phyloP scores from a whole-genome alignment of 2,329 filamentous ascomycete species.

The Fusarium equiseti region DNA sequence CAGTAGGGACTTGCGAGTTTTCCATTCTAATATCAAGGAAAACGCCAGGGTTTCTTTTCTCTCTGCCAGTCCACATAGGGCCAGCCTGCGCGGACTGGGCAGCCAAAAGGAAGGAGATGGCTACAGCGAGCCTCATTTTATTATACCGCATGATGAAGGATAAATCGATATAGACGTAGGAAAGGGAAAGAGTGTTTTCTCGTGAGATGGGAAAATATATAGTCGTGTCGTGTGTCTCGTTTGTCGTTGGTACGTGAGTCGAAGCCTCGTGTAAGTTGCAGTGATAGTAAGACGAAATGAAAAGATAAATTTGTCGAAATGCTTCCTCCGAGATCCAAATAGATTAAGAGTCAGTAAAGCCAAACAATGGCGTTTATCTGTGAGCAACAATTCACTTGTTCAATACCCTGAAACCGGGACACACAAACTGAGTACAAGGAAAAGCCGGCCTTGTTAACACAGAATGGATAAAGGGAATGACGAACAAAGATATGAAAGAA shows the following conservation, averaged over 20 bases:
- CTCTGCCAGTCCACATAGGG: slow-evolving; percentile 51
- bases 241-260: slow-evolving; percentile 26
- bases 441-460: slow-evolving; percentile 23
- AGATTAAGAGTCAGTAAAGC: slow-evolving; percentile 30
- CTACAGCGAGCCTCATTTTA: slow-evolving; percentile 35
- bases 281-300: slow-evolving; percentile 12
- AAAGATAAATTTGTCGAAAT: slow-evolving; percentile 15
- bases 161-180: background rate
- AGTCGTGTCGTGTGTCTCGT: slow-evolving; percentile 18
- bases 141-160: slow-evolving; percentile 42
- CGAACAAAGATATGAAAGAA: slow-evolving; percentile 31
- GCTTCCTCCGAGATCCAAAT: slow-evolving; percentile 13
- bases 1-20: slow-evolving; percentile 27
- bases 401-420: slow-evolving; percentile 14
- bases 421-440: slow-evolving; percentile 22
- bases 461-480: slow-evolving; percentile 24
- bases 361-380: background rate
- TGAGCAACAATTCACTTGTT: slow-evolving; percentile 30
- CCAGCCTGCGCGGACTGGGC: slow-evolving; percentile 51
- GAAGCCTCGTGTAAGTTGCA: slow-evolving; percentile 22
- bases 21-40: slow-evolving; percentile 32
- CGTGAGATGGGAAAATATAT: slow-evolving; percentile 17
- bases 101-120: slow-evolving; percentile 47
- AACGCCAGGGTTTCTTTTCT: slow-evolving; percentile 36
- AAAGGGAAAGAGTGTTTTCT: slow-evolving; percentile 16